phyloP scores from a whole-genome alignment of 73 alveolate species.

The Paramecium sonneborni region DNA sequence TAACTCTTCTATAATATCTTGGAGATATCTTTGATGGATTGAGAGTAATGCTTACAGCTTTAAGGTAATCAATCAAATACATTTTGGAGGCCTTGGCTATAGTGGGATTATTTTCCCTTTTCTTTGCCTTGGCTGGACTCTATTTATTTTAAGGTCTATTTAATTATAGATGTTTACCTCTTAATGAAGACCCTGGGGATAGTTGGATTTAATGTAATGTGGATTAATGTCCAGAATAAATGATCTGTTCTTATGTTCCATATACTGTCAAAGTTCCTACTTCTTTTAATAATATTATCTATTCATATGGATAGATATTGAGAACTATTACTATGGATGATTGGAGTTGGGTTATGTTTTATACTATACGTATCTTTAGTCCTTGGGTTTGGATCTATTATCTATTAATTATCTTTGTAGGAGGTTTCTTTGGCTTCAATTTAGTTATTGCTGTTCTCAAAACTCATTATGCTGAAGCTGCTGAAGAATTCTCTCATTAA shows the following conservation, averaged over 20 bases:
- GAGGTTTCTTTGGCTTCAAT: constrained; percentile 41
- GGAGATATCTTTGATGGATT: constrained; percentile 22
- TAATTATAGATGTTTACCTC: background rate
- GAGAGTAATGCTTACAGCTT: constrained; percentile 3
- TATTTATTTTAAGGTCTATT: constrained; percentile 17
- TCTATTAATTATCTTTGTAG: background rate
- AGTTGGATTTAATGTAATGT: background rate
- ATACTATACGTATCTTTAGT: background rate
- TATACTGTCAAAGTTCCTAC: background rate
- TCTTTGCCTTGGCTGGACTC: constrained; percentile 44
- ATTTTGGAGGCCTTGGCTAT: constrained; percentile 45
- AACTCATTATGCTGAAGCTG: constrained; percentile 17
- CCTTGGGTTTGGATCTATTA: constrained; percentile 17
- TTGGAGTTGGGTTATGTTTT: constrained; percentile 33
- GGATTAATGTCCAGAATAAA: background rate
- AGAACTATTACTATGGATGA: constrained; percentile 19
- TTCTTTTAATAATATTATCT: background rate
- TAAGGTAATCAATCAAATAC: constrained; percentile 12
- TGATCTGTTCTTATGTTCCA: background rate
- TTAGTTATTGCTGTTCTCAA: constrained; percentile 29
- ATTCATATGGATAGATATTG: constrained; percentile 2
- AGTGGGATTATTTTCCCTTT: background rate
- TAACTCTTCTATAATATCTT: background rate
- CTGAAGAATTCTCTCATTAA: background rate
- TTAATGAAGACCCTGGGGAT: background rate